Base-by-base conservation (phyloP, 2,329 filamentous ascomycete genomes). In the Reticulascus tulasneorum region DNA sequence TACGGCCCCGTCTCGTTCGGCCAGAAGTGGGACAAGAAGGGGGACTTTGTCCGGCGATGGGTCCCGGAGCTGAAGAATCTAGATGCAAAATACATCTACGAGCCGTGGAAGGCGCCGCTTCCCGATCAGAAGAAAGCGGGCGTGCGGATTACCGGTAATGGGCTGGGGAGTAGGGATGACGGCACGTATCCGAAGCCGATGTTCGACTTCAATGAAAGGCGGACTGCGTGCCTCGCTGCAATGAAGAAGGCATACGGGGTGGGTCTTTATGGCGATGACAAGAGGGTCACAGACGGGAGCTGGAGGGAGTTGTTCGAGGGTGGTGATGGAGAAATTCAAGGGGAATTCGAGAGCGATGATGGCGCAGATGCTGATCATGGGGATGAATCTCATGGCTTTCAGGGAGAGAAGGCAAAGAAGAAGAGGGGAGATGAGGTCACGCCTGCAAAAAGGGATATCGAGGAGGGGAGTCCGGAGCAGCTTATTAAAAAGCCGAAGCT, bases 81-180 rank as follows among this genome's bases (percentile, higher is more conserved):
- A 44, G 69, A 80, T 11, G 71, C 72, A 35, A 87, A 84, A 57
- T 86, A 75, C 50, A 86, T 90, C 21, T 90, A 87, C 47, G 84
- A 90, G 64, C 85, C 85, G 6, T 86, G 83, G 79, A 87, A 82
- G 52, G 82, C 84, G 26, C 79, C 79, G 3, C 69, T 81, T 24
- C 60, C 60, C 15, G 84, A 87, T 38, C 79, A 86, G 62, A 84
- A 77, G 54, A 78, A 72, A 50, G 85, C 83, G 38, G 75, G 79
- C 0, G 82, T 85, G 33, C 53, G 75, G 13, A 62, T 86, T 35
- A 73, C 66, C 29, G 78, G 76, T 0, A 69, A 80, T 44, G 72
- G 71, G 3, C 53, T 67, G 19, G 54, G 51, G 7, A 59, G 60
- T 15, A 48, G 55, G 22, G 60, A 67, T 4, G 61, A 67, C 17